These are phyloP conservation scores for Yueomyces sp. DNA, from an alignment of 1,139 yeast species.

Conservation along the genomic window DNA sequence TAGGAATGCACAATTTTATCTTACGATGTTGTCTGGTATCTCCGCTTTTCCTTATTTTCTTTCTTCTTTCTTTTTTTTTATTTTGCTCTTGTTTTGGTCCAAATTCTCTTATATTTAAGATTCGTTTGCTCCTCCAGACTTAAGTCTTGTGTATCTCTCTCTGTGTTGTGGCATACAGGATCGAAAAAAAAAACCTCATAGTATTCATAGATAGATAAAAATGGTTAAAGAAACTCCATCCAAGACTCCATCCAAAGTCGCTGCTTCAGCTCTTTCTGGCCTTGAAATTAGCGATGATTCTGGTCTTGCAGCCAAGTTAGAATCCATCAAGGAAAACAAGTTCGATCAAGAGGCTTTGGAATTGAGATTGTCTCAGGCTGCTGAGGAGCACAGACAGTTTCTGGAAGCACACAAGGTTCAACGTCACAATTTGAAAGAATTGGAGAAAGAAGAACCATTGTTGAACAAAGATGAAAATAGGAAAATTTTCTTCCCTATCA, in stretches of 20 bases:
- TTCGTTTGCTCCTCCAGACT: no score
- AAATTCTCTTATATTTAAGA: no score
- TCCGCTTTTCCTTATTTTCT: no score
- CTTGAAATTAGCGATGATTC: slow-evolving; percentile 26
- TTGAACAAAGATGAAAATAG: slow-evolving; percentile 75
- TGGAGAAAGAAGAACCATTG: slow-evolving; percentile 83
- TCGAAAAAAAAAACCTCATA: no score
- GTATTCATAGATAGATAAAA: no score
- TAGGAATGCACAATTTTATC: no score
- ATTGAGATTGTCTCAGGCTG: slow-evolving; percentile 17
- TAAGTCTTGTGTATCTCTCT: no score
- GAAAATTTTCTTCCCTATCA: slow-evolving; percentile 90
- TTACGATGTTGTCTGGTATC: no score
- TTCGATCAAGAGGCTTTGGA: slow-evolving; percentile 8
- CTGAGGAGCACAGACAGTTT: slow-evolving; percentile 38
- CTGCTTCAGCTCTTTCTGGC: slow-evolving; percentile 30
- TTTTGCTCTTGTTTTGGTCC: no score
- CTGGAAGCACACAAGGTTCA: slow-evolving; percentile 50
- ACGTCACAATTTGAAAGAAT: slow-evolving; percentile 58
- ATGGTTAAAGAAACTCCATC: slow-evolving; percentile 32
- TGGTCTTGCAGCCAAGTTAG: slow-evolving; percentile 12
- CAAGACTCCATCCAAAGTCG: slow-evolving; percentile 35
- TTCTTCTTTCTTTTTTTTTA: no score
- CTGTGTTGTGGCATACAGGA: no score
- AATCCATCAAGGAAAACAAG: slow-evolving; percentile 14